Conservation (phyloP, 140 eudicot species). For the Senecio squalidus region DNA sequence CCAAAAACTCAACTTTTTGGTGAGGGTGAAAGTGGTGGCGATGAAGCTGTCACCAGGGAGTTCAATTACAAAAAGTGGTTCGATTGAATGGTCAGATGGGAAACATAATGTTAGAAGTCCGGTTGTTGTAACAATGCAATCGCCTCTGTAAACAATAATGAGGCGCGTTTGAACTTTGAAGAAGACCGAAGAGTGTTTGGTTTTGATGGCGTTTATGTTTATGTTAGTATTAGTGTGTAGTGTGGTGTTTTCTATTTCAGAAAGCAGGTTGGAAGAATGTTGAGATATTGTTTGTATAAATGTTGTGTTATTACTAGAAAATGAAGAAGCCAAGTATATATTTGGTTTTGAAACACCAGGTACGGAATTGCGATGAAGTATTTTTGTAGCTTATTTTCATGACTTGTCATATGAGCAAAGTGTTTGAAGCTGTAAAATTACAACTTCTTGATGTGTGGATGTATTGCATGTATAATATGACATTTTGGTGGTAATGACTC, state of each 20-base stretch:
- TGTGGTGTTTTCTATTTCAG: conserved; percentile 12
- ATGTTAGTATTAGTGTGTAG: not conserved
- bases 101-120: conserved; percentile 76
- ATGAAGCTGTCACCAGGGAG: conserved; percentile 66
- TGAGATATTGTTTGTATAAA: conserved; percentile 7
- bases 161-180: not conserved
- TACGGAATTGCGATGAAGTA: not conserved
- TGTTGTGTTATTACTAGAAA: not conserved
- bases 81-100: conserved; percentile 82
- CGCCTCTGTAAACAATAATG: conserved; percentile 39
- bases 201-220: not conserved
- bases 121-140: conserved; percentile 76
- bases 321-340: not conserved
- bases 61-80: conserved; percentile 56
- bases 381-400: not conserved
- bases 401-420: not conserved
- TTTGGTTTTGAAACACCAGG: conserved; percentile 4
- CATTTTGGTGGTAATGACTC: too few species aligned
- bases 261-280: not conserved
- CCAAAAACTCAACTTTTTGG: conserved; percentile 70
- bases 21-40: conserved; percentile 61
- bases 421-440: too few species aligned
- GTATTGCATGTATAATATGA: too few species aligned
- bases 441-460: too few species aligned
- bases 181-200: conserved; percentile 10